Evolutionary conservation across 768 basidiomycete genomes (phyloP), one percentile per base, ranked within the genome.

Genomic region (Porpolomopsis calyptriformis): DNA sequence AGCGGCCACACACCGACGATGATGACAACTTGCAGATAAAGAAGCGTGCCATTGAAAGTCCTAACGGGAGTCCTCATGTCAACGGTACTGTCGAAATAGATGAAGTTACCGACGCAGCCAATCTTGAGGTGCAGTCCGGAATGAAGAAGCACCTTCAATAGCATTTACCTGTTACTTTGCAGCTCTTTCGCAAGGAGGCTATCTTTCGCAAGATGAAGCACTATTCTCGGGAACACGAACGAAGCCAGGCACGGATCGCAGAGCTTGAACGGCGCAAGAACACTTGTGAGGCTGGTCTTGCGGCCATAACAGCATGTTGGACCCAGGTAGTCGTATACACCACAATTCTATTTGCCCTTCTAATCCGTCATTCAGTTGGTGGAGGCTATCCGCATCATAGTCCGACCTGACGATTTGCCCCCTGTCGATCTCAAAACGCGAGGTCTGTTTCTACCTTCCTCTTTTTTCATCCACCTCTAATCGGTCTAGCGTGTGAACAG

Each of bases 171-270:
- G 9, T 50, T 52, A 54, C 43, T 45, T 54, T 46, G 37, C 52
- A 90, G 87, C 67, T 74, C n/a, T 90, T 87, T 61, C 77, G 84
- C 50, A 90, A 91, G 62, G 85, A 87, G 55, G 88, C 88, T 35
- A 80, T 91, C 41, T 90, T 78, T 62, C 74, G 88, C 33, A 71
- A 85, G 48, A 89, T 91, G 86, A 79, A 71, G 56, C 77, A 88
- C 55, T 89, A 90, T 61, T 77, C 79, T 46, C 75, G 84, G 50
- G 80, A 87, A 66, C 69, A 80, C 61, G 77, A 82, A 51, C 75
- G 83, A 36, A 75, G 74, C 50, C 71, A 76, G 56, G 59, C 64
- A 54, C 74, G 74, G 46, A 76, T 86, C 43, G 70, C 71, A 37
- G 74, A 81, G 52, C 60, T 90, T 24, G 82, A 87, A 59, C 70